phyloP scores from a whole-genome alignment of 352 stramenopile species.

The Blastocystis sp. region DNA sequence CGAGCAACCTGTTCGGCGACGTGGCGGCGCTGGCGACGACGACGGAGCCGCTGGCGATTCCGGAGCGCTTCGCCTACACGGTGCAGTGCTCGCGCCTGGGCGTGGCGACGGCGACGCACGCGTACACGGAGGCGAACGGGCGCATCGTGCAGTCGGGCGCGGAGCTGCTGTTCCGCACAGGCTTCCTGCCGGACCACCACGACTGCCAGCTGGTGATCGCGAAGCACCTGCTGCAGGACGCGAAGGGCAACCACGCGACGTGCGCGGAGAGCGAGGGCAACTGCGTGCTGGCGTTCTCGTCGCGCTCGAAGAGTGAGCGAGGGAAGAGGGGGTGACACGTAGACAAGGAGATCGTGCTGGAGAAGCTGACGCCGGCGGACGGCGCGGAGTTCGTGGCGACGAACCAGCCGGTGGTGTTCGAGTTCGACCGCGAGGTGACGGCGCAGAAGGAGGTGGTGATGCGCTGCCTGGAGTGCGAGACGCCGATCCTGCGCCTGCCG shows the following conservation, averaged over 20 bases:
- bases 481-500: background rate
- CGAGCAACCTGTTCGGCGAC: background rate
- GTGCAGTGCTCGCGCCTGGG: background rate
- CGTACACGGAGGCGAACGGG: background rate
- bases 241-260: background rate
- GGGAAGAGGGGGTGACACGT: background rate
- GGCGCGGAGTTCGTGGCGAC: constrained; percentile 32
- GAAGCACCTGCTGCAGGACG: background rate
- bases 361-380: constrained; percentile 2
- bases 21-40: constrained; percentile 2
- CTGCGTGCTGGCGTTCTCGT: constrained; percentile 3
- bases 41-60: background rate
- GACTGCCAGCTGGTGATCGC: constrained; percentile 5
- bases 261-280: background rate
- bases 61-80: constrained; percentile 25
- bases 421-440: constrained; percentile 36
- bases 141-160: background rate
- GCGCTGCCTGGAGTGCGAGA: constrained; percentile 34
- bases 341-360: background rate
- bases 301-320: background rate
- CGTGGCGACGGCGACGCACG: background rate
- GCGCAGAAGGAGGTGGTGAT: constrained; percentile 25
- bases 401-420: constrained; percentile 7
- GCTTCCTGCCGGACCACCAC: constrained; percentile 31
- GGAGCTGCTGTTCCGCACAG: background rate